These are phyloP conservation scores for Epichloe sibirici DNA, from an alignment of 2,329 filamentous ascomycete genomes.

Conservation along the genomic window DNA sequence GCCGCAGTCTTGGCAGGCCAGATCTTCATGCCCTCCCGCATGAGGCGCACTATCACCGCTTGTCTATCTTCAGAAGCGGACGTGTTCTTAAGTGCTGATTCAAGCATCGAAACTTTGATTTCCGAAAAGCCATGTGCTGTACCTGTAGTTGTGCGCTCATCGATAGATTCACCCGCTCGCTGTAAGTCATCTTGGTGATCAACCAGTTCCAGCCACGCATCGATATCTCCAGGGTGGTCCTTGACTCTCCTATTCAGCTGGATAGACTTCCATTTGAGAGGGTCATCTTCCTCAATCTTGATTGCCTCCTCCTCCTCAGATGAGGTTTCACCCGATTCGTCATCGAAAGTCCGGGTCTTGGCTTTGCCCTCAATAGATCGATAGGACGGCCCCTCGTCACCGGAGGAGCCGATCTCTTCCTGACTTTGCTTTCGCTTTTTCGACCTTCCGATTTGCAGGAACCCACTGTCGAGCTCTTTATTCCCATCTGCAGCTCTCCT, in stretches of 20 bases:
- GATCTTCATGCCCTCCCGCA: conserved; percentile 60
- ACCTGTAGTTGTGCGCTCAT: conserved; percentile 37
- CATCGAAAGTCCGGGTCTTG: conserved; percentile 36
- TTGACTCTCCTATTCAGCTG: conserved; percentile 53
- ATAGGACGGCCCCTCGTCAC: conserved; percentile 43
- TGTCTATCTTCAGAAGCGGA: conserved; percentile 36
- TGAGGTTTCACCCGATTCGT: conserved; percentile 37
- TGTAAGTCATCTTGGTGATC: conserved; percentile 63
- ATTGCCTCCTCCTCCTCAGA: conserved; percentile 25
- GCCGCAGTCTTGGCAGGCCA: conserved; percentile 55
- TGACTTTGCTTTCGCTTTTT: conserved; percentile 30
- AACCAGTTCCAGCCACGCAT: conserved; percentile 69
- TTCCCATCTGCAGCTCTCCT: conserved; percentile 8
- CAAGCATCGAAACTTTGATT: conserved; percentile 67
- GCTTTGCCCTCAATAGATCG: conserved; percentile 53
- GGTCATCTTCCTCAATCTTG: conserved; percentile 25
- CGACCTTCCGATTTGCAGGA: conserved; percentile 31
- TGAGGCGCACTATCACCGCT: conserved; percentile 51
- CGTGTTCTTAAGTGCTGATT: conserved; percentile 57
- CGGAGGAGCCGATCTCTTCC: conserved; percentile 26
- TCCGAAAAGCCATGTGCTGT: conserved; percentile 61
- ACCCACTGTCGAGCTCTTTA: conserved; percentile 28
- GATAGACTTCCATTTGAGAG: conserved; percentile 42
- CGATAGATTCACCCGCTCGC: conserved; percentile 30
- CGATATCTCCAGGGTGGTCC: conserved; percentile 51